Base-by-base conservation (phyloP, 164 flowering plant species). In the Liriodendron chinense region DNA sequence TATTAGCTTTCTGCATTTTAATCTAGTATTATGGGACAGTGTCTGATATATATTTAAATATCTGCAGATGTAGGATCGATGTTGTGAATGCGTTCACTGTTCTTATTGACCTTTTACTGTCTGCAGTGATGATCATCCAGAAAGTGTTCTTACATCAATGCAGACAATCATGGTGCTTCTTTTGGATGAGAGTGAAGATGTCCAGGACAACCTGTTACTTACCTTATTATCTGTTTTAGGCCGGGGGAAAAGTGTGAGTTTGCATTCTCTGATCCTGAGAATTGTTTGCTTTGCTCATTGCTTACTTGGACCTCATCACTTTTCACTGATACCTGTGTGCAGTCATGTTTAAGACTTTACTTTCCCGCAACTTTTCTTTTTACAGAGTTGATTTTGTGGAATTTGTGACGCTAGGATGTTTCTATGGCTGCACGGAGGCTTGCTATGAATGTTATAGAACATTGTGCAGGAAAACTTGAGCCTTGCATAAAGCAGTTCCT, bases 131-230 rank as follows among this genome's bases (percentile, higher is more conserved):
- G 92, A 86, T 78, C 98, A 96, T 83, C 90, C 91, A 26, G 97
- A 89, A 79, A 88, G 75, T 85, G 92, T 96, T 72, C 53, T 88
- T 16, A 85, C 86, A 67, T 89, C 97, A 72, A 96, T 96, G 97
- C 88, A 92, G 81, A 86, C 90, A 20, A 96, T 94, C 72, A 94
- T 96, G 98, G 81, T 79, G 68, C 90, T 91, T 84, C 89, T 96
- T n/a, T 74, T 96, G 70, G 98, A 96, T 77, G 99, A 96, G 81
- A 94, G 97, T 79, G 99, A 96, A 84, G 98, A 96, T 66, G 76
- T 96, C 50, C 82, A 75, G 8, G 98, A 92, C 81, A 92, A 89
- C 71, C 86, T 94, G 49, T 80, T 96, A 74, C 77, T 86, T 71
- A 71, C 78, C 74, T 68, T 94, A 75, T 71, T 96, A 65, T 88